Evolutionary conservation across 257 asterid genomes (phyloP), one percentile per base, ranked within the genome.

Genomic region (Fraxinus americana): DNA sequence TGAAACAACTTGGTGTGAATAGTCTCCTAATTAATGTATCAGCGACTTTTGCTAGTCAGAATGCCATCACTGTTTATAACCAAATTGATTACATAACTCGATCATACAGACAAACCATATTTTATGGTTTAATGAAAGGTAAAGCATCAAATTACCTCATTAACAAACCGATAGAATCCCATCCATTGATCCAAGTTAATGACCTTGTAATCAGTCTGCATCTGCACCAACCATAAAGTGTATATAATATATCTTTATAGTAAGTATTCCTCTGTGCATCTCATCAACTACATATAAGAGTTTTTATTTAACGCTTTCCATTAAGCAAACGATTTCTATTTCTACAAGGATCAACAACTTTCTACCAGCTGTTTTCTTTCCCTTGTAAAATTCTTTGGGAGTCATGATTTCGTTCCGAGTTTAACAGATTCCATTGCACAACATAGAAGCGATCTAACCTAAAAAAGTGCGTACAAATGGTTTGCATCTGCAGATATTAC

Each of bases 101-200:
- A 23, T 34, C 10, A n/a, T n/a, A n/a, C 12, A 54, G 27, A 54
- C 4, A 5, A 39, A 59, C 4, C 57, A 50, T 1, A 39, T 12
- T 35, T 36, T n/a, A 10, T 19, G 69, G 14, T 71, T 29, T 21
- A 21, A 32, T 12, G 29, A 68, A 35, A 34, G 39, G 43, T 7
- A 54, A 61, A 50, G 39, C 36, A 32, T 29, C 2, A 6, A 29
- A 48, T 76, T 83, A 92, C 99, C 97, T 92, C 97, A 65, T 86
- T 84, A 88, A 92, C 90, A 85, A 94, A 94, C 57, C 96, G 90
- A 80, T 79, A 89, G 86, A 94, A 86, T 41, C 91, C 94, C 80
- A 85, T 86, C 99, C 99, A 94, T 65, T 94, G 98, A 87, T 94
- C 98, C 93, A 86, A 82, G 89, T 87, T 92, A 72, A 94, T 87